These are phyloP conservation scores for Themeda triandra DNA, from an alignment of 176 grass and related monocot species.

Conservation along the genomic window DNA sequence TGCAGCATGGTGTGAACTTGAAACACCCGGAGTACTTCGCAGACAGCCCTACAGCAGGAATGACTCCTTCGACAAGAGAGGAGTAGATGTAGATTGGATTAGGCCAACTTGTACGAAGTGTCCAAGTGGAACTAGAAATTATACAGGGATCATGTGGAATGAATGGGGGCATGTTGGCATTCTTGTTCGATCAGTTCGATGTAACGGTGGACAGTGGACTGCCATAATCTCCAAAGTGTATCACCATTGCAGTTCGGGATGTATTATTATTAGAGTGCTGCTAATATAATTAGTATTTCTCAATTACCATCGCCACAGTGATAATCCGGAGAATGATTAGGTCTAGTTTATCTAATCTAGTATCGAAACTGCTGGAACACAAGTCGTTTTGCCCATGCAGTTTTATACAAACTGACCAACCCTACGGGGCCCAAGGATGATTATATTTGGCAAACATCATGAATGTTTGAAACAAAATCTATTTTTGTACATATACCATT, in stretches of 20 bases:
- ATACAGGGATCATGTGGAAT: not conserved
- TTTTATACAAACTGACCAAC: not conserved
- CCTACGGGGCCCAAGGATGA: too few relatives aligned
- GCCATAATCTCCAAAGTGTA: not conserved
- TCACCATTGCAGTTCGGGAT: not conserved
- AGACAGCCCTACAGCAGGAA: slow-evolving; percentile 71
- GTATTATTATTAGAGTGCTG: not conserved
- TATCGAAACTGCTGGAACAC: not conserved
- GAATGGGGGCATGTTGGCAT: not conserved
- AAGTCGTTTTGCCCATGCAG: not conserved
- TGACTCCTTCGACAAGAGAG: slow-evolving; percentile 72
- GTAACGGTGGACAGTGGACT: not conserved
- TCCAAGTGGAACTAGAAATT: not conserved
- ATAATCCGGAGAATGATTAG: not conserved
- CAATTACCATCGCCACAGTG: not conserved
- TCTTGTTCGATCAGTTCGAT: slow-evolving; percentile 17
- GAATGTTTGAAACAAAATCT: not conserved
- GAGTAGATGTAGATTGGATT: slow-evolving; percentile 48
- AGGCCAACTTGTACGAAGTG: not conserved
- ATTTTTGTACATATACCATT: not conserved
- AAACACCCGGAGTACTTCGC: slow-evolving; percentile 92
- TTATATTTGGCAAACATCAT: not conserved
- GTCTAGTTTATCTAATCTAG: not conserved
- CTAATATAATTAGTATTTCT: not conserved
- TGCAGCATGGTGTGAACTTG: slow-evolving; percentile 93